phyloP scores from a whole-genome alignment of 2,329 filamentous ascomycete genomes.

The Esteya vermicola region DNA sequence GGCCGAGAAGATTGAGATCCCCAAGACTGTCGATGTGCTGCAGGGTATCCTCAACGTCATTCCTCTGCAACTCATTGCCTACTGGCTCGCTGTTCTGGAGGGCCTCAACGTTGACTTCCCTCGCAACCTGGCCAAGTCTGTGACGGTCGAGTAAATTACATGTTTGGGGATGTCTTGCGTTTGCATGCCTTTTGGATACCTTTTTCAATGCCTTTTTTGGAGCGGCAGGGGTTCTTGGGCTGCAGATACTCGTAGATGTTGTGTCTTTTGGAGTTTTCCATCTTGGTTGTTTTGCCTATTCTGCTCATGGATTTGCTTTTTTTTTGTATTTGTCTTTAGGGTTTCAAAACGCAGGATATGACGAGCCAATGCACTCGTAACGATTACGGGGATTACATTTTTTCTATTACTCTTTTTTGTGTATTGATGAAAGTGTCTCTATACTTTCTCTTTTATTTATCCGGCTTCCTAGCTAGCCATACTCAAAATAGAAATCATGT shows the following conservation, averaged over 20 bases:
- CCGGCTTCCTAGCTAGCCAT: too few relatives aligned
- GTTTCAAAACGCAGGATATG: neutral
- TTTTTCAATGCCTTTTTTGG: too few relatives aligned
- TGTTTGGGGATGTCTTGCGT: too few relatives aligned
- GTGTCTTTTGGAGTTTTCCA: slow-evolving; percentile 1
- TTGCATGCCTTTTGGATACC: too few relatives aligned
- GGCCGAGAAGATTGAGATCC: slow-evolving; percentile 95
- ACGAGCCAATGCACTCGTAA: neutral
- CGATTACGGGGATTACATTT: neutral
- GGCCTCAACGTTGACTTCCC: slow-evolving; percentile 97
- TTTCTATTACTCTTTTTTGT: too few relatives aligned
- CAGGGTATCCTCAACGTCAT: slow-evolving; percentile 98
- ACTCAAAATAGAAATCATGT: too few relatives aligned
- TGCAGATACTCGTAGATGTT: too few relatives aligned
- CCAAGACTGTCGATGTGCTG: slow-evolving; percentile 84
- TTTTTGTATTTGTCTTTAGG: neutral
- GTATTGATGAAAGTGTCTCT: too few relatives aligned
- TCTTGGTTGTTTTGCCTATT: too few relatives aligned
- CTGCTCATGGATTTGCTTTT: neutral
- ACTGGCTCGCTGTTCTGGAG: slow-evolving; percentile 95
- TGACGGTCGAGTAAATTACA: slow-evolving; percentile 76
- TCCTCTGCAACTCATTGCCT: slow-evolving; percentile 92
- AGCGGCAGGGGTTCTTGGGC: too few relatives aligned
- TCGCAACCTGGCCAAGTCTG: slow-evolving; percentile 95
- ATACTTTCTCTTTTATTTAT: too few relatives aligned